Percentiles rank a stretch among this genome's conserved stretches.
phyloP scores from a whole-genome alignment of 108 stramenopile species.

The Fistulifera pelliculosa region DNA sequence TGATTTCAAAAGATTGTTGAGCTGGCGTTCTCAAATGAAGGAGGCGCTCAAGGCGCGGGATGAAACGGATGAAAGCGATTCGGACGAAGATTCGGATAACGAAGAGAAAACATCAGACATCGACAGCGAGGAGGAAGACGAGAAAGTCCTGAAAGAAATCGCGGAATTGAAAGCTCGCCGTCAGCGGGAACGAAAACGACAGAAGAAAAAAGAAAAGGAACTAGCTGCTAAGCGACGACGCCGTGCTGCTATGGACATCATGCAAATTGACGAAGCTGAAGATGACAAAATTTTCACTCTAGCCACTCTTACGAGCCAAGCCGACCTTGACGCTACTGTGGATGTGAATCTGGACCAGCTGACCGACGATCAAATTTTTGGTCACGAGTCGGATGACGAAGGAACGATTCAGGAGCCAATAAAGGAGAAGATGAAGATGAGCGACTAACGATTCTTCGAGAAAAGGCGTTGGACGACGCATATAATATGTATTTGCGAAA shows the following conservation, averaged over 20 bases:
- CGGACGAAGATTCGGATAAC: constrained; percentile 10
- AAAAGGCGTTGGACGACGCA: constrained; percentile 76
- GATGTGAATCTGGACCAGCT: constrained; percentile 77
- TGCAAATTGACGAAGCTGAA: constrained; percentile 80
- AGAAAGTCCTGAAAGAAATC: constrained; percentile 72
- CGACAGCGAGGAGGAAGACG: constrained; percentile 72
- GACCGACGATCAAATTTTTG: constrained; percentile 58
- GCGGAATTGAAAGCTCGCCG: constrained; percentile 51
- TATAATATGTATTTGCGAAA: constrained; percentile 73
- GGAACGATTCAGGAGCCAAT: constrained; percentile 12
- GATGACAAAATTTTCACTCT: constrained; percentile 79
- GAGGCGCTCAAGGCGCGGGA: constrained; percentile 45
- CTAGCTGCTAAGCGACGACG: constrained; percentile 59
- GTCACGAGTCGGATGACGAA: constrained; percentile 23
- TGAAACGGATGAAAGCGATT: constrained; percentile 22
- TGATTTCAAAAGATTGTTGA: constrained; percentile 92
- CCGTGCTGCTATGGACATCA: constrained; percentile 82
- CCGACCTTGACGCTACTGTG: constrained; percentile 55
- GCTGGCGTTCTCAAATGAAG: constrained; percentile 84
- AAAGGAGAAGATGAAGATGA: constrained; percentile 37
- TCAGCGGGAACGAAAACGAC: constrained; percentile 66
- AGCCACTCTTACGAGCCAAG: constrained; percentile 49
- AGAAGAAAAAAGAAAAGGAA: constrained; percentile 26
- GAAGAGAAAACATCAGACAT: constrained; percentile 28
- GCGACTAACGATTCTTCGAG: constrained; percentile 48